phyloP scores from a whole-genome alignment of 2,329 filamentous ascomycete species.

The Sphaerulina musiva region DNA sequence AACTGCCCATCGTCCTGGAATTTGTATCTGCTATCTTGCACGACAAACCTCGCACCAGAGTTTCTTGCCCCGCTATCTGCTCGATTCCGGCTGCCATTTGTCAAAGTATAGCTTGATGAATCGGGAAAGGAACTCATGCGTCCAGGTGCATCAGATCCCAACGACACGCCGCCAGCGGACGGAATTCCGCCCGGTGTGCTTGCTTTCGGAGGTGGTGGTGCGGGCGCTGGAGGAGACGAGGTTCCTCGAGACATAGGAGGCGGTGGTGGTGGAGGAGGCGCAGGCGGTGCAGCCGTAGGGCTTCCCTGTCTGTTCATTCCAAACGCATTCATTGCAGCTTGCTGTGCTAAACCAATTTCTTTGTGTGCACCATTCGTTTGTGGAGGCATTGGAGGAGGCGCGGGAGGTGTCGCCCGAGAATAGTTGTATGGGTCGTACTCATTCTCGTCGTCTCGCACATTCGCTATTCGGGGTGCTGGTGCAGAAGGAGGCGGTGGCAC shows the following conservation, averaged over 20 bases:
- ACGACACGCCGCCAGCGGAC: conserved; percentile 24
- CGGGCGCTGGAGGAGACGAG: conserved; percentile 28
- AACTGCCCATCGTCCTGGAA: conserved; percentile 78
- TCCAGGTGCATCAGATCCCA: conserved; percentile 14
- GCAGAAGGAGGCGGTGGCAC: conserved; percentile 31
- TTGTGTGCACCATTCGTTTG: conserved; percentile 35
- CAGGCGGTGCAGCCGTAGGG: conserved; percentile 33
- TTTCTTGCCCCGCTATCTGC: conserved; percentile 21
- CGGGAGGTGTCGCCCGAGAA: conserved; percentile 42
- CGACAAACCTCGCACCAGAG: conserved; percentile 24
- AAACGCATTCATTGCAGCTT: conserved; percentile 55
- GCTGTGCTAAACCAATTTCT: conserved; percentile 48
- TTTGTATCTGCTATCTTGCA: conserved; percentile 66
- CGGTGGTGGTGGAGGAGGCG: conserved; percentile 40
- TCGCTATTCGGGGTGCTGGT: conserved; percentile 12
- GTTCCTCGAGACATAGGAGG: conserved; percentile 31
- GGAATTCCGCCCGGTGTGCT: conserved; percentile 26
- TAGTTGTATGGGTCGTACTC: conserved; percentile 24
- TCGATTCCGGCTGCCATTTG: conserved; percentile 33
- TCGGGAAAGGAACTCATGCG: conserved; percentile 21
- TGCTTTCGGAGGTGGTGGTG: conserved; percentile 27
- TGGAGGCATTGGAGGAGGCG: conserved; percentile 47
- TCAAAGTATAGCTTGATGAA: conserved; percentile 33
- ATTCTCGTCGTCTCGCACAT: conserved; percentile 17
- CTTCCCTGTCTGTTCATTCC: conserved; percentile 33